Conservation (phyloP, 2,329 filamentous ascomycete genomes). For the Paecilomyces variotii region DNA sequence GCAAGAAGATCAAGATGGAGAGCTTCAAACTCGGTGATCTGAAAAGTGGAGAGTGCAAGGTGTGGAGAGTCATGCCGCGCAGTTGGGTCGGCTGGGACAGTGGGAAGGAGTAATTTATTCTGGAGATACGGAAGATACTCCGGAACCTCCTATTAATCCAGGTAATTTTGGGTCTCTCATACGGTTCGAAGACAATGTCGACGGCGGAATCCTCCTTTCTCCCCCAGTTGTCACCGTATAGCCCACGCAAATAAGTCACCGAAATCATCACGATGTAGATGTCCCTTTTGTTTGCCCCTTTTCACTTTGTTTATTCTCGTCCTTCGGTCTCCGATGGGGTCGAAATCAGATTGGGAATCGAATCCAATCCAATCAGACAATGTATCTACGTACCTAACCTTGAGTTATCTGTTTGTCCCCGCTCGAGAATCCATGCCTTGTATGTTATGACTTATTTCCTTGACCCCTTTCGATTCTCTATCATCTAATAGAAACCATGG, state of each 20-base stretch:
- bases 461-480: background rate
- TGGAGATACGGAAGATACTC: background rate
- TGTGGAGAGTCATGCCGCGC: constrained; percentile 90
- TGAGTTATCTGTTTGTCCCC: background rate
- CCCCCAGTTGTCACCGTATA: background rate
- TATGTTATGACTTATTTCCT: background rate
- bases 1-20: constrained; percentile 86
- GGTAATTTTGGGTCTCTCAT: background rate
- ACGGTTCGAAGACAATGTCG: background rate
- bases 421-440: background rate
- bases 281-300: background rate
- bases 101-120: constrained; percentile 7
- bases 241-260: background rate
- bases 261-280: background rate
- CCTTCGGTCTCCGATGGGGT: background rate
- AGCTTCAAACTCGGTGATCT: constrained; percentile 91
- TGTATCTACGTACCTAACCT: background rate
- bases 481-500: background rate
- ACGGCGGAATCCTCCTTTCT: background rate
- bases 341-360: background rate
- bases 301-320: background rate
- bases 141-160: background rate
- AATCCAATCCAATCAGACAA: background rate
- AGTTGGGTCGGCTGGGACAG: constrained; percentile 84
- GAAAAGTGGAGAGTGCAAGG: constrained; percentile 87